Percentiles rank a stretch among this genome's conserved stretches.
phyloP scores from a whole-genome alignment of 1,284 basidiomycete species.

The Leccinum subrobustum region DNA sequence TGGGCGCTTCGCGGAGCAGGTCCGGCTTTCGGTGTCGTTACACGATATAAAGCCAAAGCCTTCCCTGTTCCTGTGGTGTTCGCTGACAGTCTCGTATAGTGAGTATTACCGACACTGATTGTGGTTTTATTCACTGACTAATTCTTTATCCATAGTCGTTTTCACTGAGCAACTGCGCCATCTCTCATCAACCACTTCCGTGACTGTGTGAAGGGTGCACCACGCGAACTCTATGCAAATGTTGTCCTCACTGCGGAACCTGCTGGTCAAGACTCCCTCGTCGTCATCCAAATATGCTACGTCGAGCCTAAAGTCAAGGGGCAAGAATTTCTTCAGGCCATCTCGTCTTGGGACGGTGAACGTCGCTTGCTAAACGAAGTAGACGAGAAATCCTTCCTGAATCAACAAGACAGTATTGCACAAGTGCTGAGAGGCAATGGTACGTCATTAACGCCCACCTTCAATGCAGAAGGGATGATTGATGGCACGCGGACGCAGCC shows the following conservation, averaged over 20 bases:
- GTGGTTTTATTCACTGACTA: background rate
- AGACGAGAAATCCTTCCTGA: conserved; percentile 81
- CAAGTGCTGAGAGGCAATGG: conserved; percentile 83
- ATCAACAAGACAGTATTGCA: conserved; percentile 88
- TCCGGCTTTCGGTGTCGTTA: conserved; percentile 81
- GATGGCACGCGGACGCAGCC: conserved; percentile 36
- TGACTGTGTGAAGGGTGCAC: conserved; percentile 87
- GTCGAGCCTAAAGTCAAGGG: conserved; percentile 75
- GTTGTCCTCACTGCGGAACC: conserved; percentile 88
- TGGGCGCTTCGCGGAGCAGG: conserved; percentile 90
- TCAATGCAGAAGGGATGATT: background rate
- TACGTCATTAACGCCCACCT: conserved; percentile 27
- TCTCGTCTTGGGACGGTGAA: conserved; percentile 85
- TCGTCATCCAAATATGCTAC: conserved; percentile 90
- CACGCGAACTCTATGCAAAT: conserved; percentile 87
- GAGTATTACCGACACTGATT: conserved; percentile 26
- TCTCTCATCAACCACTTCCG: conserved; percentile 89
- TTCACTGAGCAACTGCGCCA: conserved; percentile 79
- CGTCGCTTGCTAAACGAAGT: conserved; percentile 84
- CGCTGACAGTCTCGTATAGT: conserved; percentile 90
- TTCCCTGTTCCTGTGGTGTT: conserved; percentile 87
- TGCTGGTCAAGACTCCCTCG: conserved; percentile 73
- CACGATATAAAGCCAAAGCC: conserved; percentile 84
- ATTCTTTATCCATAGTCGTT: conserved; percentile 53
- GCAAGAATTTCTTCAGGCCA: conserved; percentile 75